Evolutionary conservation across 805 yeast species (phyloP).

Genomic region (Limtongia smithiae): DNA sequence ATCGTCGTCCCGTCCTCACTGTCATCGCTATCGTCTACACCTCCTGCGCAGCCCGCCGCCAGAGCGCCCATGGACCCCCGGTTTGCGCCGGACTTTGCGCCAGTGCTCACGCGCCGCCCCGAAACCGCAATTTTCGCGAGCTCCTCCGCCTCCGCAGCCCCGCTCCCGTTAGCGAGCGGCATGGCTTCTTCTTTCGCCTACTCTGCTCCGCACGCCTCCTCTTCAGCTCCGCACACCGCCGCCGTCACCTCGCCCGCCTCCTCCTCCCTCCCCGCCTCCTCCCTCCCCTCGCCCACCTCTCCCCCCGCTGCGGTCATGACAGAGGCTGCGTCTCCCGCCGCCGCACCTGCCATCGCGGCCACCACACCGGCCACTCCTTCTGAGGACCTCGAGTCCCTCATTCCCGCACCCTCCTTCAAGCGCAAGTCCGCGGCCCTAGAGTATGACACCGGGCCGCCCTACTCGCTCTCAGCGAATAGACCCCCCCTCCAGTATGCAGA

Average conservation of each 20-base stretch:
- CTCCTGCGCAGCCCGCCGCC: no score
- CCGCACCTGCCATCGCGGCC: not conserved
- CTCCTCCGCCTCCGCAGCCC: not conserved
- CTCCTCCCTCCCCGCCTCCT: not conserved
- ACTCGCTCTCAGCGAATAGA: constrained; percentile 26
- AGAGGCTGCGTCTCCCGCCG: not conserved
- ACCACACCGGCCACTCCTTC: not conserved
- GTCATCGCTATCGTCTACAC: no score
- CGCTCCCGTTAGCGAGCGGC: not conserved
- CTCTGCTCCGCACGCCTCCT: not conserved
- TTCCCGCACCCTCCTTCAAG: not conserved
- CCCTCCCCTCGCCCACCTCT: not conserved
- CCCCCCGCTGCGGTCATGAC: not conserved
- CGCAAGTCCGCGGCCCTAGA: constrained; percentile 13
- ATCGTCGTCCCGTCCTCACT: no score
- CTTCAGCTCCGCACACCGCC: not conserved
- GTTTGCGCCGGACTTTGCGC: constrained; percentile 20
- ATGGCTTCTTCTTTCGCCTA: not conserved
- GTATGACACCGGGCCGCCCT: constrained; percentile 18
- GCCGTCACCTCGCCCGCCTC: not conserved
- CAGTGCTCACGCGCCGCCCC: not conserved
- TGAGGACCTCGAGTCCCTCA: not conserved
- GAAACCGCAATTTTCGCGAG: no score
- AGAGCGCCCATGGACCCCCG: constrained; percentile 26
- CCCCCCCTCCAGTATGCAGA: constrained; percentile 68